phyloP scores from a whole-genome alignment of 2,329 filamentous ascomycete genomes.

The Sporothrix luriei region DNA sequence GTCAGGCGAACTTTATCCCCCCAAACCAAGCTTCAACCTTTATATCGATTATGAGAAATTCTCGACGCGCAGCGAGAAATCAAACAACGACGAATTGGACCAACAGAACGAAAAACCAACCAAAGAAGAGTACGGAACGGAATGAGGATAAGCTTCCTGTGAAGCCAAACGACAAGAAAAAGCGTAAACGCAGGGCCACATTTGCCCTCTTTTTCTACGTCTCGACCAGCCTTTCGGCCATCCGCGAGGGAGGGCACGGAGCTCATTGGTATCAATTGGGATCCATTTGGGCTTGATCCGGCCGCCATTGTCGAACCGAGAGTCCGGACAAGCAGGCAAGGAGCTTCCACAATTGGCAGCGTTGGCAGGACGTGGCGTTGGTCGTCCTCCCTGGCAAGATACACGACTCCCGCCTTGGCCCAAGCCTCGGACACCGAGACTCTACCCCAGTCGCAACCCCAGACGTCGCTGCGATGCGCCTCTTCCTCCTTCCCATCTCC shows the following conservation, averaged over 20 bases:
- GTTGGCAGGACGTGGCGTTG: background rate
- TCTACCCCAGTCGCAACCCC: too few species aligned
- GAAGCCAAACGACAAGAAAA: background rate
- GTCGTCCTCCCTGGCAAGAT: background rate
- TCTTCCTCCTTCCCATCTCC: constrained; percentile 92
- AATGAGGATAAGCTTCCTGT: background rate
- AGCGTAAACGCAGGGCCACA: background rate
- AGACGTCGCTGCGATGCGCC: constrained; percentile 65
- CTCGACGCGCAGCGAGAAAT: background rate
- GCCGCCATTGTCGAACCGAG: background rate
- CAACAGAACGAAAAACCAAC: background rate
- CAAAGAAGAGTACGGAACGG: background rate
- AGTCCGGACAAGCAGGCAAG: background rate
- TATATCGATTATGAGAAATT: constrained; percentile 8
- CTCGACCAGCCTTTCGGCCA: background rate
- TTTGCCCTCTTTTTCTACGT: background rate
- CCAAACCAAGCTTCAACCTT: constrained; percentile 13
- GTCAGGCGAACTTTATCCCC: constrained; percentile 22
- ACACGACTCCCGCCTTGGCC: background rate
- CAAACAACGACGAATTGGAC: background rate
- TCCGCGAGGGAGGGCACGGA: background rate
- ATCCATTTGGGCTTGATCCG: background rate
- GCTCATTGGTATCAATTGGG: background rate
- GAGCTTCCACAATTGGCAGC: constrained; percentile 14
- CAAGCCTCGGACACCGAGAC: background rate